Conservation (phyloP, 108 stramenopile genomes). For the Pseudonitzschia pungens region DNA sequence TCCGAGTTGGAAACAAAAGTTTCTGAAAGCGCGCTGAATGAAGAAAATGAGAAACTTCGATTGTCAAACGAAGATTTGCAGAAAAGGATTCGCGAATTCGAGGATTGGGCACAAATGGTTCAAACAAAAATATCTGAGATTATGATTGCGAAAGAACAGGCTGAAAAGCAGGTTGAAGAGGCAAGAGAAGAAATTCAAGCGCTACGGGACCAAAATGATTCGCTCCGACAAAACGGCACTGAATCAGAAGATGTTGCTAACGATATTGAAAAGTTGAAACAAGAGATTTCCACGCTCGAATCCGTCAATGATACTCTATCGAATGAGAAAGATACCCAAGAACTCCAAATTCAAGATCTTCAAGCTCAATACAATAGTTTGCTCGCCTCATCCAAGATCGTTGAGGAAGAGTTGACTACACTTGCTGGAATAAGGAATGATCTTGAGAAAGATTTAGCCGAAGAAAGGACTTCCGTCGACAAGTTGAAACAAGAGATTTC, state of each 20-base stretch:
- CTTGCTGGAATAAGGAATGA: not conserved
- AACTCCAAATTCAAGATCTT: not conserved
- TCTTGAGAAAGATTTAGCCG: slow-evolving; percentile 1
- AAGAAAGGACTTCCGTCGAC: not conserved
- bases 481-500: not conserved
- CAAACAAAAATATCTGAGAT: slow-evolving; percentile 56
- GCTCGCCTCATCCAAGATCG: not conserved
- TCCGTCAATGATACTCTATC: not conserved
- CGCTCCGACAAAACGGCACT: not conserved
- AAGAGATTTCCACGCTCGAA: not conserved
- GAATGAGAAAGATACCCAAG: too few relatives aligned
- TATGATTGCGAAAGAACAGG: slow-evolving; percentile 29
- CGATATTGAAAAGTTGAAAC: not conserved
- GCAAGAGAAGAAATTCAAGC: slow-evolving; percentile 19
- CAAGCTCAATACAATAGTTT: slow-evolving; percentile 1
- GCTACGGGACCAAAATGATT: slow-evolving; percentile 5
- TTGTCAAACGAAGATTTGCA: slow-evolving; percentile 35
- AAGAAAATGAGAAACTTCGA: slow-evolving; percentile 20
- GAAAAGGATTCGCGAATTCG: slow-evolving; percentile 48
- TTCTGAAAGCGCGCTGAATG: slow-evolving; percentile 3
- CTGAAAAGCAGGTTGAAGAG: slow-evolving; percentile 25
- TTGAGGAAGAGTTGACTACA: not conserved
- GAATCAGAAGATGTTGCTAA: not conserved
- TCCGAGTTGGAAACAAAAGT: slow-evolving; percentile 16
- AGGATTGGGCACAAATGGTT: slow-evolving; percentile 55